Evolutionary conservation across 257 asterid genomes (phyloP).

Genomic region (Mentha longifolia): DNA sequence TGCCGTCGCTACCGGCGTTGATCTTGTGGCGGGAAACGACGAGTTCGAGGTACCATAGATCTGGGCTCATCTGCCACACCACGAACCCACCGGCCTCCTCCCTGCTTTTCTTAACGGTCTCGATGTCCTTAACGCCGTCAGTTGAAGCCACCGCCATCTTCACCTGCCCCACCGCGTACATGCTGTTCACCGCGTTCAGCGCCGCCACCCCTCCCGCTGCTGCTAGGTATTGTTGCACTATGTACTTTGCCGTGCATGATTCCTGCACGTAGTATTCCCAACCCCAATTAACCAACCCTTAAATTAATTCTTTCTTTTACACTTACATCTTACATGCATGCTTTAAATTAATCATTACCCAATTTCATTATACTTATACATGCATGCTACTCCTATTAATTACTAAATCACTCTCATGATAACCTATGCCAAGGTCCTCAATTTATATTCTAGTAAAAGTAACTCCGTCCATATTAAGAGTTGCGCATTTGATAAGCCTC

Average conservation of each 20-base stretch:
- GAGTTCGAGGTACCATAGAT: conserved; percentile 87
- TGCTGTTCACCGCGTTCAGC: conserved; percentile 60
- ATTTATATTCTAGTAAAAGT: too few species aligned
- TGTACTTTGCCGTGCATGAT: conserved; percentile 85
- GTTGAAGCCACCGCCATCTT: conserved; percentile 63
- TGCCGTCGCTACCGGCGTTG: conserved; percentile 89
- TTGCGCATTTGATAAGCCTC: too few species aligned
- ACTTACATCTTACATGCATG: background rate
- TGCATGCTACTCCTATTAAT: too few species aligned
- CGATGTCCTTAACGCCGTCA: conserved; percentile 43
- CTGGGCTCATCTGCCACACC: conserved; percentile 92
- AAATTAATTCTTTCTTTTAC: too few species aligned
- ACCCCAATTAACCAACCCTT: too few species aligned
- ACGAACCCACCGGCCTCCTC: conserved; percentile 91
- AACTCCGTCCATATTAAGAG: too few species aligned
- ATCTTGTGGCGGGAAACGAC: conserved; percentile 73
- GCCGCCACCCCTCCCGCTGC: conserved; percentile 86
- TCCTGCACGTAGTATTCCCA: conserved; percentile 58
- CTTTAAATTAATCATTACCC: too few species aligned
- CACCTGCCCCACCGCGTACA: conserved; percentile 93
- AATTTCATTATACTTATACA: too few species aligned
- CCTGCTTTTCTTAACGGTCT: conserved; percentile 30
- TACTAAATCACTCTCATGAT: too few species aligned
- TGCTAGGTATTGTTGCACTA: conserved; percentile 90
- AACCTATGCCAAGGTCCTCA: too few species aligned